Evolutionary conservation across 2,329 filamentous ascomycete genomes (phyloP).

Genomic region (Penicillium crustosum): DNA sequence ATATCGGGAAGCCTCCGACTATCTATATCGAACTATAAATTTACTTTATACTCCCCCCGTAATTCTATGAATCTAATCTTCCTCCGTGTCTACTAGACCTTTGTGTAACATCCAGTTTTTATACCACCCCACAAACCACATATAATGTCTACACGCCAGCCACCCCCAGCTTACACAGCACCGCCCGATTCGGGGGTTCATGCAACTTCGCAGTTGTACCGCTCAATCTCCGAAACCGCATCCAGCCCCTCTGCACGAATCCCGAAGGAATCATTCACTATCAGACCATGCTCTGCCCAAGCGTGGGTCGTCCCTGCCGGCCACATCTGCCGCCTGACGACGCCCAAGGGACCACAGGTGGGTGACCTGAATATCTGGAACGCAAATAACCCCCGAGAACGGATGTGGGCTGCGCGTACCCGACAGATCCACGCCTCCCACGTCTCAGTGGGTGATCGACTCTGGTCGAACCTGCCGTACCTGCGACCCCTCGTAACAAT

Average conservation of each 20-base stretch:
- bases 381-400: constrained; percentile 70
- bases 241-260: constrained; percentile 29
- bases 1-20: not conserved
- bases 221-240: constrained; percentile 39
- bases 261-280: constrained; percentile 52
- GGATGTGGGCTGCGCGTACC: constrained; percentile 79
- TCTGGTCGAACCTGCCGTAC: constrained; percentile 78
- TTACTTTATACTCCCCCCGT: too few relatives aligned
- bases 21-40: not conserved
- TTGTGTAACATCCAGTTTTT: not conserved
- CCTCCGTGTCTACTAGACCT: too few relatives aligned
- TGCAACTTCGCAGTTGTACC: constrained; percentile 38
- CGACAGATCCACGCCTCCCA: constrained; percentile 76
- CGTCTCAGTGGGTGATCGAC: constrained; percentile 66
- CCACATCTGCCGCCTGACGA: constrained; percentile 69
- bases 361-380: constrained; percentile 85
- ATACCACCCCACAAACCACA: not conserved
- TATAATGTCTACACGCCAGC: constrained; percentile 34
- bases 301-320: constrained; percentile 72
- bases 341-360: constrained; percentile 75
- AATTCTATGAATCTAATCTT: not conserved
- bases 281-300: constrained; percentile 71
- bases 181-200: constrained; percentile 37
- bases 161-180: constrained; percentile 42
- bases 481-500: constrained; percentile 74